Percentiles rank a stretch among this genome's conserved stretches.
Conservation (phyloP, 192 early-diverging fungal genomes). For the Gaertneriomyces semiglobifer region DNA sequence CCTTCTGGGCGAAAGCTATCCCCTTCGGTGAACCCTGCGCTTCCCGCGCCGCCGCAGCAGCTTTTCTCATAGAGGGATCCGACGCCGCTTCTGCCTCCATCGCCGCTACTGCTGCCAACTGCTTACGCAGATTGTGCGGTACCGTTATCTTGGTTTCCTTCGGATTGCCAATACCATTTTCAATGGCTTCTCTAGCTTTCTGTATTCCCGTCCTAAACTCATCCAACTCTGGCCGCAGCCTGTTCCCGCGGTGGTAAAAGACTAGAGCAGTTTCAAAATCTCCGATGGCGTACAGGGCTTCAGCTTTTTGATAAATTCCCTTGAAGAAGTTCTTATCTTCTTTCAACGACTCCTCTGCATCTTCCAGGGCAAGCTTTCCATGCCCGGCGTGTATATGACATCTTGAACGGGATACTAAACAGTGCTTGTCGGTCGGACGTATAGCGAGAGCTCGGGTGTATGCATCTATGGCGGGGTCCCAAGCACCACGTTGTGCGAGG, state of each 20-base stretch:
- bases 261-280: slow-evolving; percentile 62
- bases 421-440: slow-evolving; percentile 56
- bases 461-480: slow-evolving; percentile 42
- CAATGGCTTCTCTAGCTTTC: slow-evolving; percentile 58
- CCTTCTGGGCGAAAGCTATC: slow-evolving; percentile 10
- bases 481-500: slow-evolving; percentile 46
- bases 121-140: slow-evolving; percentile 24
- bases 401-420: slow-evolving; percentile 52
- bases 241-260: slow-evolving; percentile 57
- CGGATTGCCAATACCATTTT: slow-evolving; percentile 53
- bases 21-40: slow-evolving; percentile 2
- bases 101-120: slow-evolving; percentile 20
- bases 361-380: slow-evolving; percentile 43
- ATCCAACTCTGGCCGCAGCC: slow-evolving; percentile 52
- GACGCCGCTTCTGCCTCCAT: slow-evolving; percentile 28
- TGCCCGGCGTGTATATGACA: slow-evolving; percentile 56
- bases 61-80: slow-evolving; percentile 23
- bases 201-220: slow-evolving; percentile 63
- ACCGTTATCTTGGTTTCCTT: slow-evolving; percentile 27
- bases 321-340: slow-evolving; percentile 52
- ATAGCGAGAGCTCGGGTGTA: slow-evolving; percentile 49
- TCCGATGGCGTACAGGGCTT: slow-evolving; percentile 58
- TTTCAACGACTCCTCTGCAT: slow-evolving; percentile 49
- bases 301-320: slow-evolving; percentile 59
- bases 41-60: slow-evolving; percentile 17